Base-by-base conservation (phyloP, 2,329 filamentous ascomycete genomes). In the Claviceps fusiformis region DNA sequence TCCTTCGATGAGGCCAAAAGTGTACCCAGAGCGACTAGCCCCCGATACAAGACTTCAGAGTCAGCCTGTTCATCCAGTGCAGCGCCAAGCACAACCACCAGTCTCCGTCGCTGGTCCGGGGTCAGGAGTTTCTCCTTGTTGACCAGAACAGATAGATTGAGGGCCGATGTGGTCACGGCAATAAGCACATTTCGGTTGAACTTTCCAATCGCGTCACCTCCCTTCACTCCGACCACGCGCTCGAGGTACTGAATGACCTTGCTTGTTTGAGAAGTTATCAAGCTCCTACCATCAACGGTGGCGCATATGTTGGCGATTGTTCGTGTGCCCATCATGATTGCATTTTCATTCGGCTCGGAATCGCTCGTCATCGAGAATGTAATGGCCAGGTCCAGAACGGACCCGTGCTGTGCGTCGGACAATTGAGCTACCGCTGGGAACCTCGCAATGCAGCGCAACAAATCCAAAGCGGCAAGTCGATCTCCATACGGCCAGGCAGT, bases 291-390 rank as follows among this genome's bases (percentile, higher is more conserved):
- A 55, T 85, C 76, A 0, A 81, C 73, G 0, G 87, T 88, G 57
- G 81, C 79, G 65, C 96, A 95, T 8, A 96, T 74, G 62, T 98
- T 98, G 35, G 83, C 85, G 51, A 97, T 76, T 15, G 85, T 81
- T 4, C 93, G 86, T 13, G 89, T 76, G 0, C 86, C 84, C 75
- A 98, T 87, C 85, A 97, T 95, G 11, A 82, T 80, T 60, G 89
- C 89, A 69, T 96, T 96, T 54, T 85, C 78, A 43, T 82, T 83
- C 0, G 86, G 74, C 2, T 81, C 75, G 0, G 78, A 71, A 5
- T 82, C 77, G 80, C 47, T 1, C 67, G 70, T 58, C 59, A 68
- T 59, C 59, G 75, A 57, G n/a, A 43, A 71, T 61, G 47, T 66
- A 3, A 79, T 68, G 24, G 73, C 72, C 6, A 75, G 67, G 39